phyloP scores from a whole-genome alignment of 495 filamentous ascomycete genomes.

The Astrocystis sublimbata region DNA sequence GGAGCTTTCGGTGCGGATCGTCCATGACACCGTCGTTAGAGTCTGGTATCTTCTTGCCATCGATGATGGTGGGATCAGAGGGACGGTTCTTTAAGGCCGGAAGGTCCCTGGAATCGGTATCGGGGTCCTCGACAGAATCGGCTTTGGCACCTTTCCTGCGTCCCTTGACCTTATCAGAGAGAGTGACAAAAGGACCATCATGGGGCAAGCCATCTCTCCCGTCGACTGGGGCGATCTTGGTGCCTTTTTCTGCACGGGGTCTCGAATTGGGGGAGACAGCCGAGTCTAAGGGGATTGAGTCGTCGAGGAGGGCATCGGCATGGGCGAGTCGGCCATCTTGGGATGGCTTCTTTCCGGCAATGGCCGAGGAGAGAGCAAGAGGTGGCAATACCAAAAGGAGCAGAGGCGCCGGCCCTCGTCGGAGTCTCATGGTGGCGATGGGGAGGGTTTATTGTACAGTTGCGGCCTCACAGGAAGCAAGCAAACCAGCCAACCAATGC shows the following conservation, averaged over 20 bases:
- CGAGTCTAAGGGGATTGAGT: constrained; percentile 30
- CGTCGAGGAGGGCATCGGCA: constrained; percentile 11
- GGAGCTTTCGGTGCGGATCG: constrained; percentile 68
- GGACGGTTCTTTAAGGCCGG: constrained; percentile 50
- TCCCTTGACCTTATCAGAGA: constrained; percentile 57
- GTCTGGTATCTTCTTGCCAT: constrained; percentile 71
- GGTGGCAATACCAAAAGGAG: constrained; percentile 50
- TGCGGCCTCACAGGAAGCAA: neutral
- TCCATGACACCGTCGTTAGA: constrained; percentile 91
- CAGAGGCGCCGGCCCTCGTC: constrained; percentile 40
- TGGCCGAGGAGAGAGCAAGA: constrained; percentile 39
- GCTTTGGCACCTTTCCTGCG: constrained; percentile 29
- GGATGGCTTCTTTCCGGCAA: constrained; percentile 25
- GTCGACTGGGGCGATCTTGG: constrained; percentile 89
- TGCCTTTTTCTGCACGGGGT: constrained; percentile 53
- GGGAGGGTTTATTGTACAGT: neutral
- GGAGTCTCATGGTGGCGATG: constrained; percentile 41
- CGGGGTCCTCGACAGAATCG: constrained; percentile 29
- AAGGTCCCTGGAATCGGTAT: constrained; percentile 48
- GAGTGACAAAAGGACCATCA: constrained; percentile 79
- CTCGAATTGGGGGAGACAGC: constrained; percentile 33
- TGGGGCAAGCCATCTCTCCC: constrained; percentile 96
- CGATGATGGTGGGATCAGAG: constrained; percentile 47
- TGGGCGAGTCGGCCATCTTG: constrained; percentile 18
- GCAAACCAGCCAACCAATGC: no score